Evolutionary conservation across 2,329 filamentous ascomycete genomes (phyloP).

Genomic region (Penicillium palitans): DNA sequence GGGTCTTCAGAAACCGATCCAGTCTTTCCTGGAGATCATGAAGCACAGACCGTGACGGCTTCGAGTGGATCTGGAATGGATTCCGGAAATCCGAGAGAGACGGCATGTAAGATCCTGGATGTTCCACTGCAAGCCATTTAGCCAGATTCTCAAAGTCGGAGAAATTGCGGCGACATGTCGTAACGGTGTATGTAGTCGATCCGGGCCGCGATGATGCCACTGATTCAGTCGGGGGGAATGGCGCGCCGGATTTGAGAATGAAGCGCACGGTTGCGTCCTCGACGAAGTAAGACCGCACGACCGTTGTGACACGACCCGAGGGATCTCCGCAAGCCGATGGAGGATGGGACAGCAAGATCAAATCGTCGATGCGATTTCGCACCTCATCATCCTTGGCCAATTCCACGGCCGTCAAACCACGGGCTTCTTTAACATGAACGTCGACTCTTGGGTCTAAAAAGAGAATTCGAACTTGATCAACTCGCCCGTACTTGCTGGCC

Average conservation of each 20-base stretch:
- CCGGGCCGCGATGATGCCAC: conserved; percentile 40
- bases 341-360: conserved; percentile 76
- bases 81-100: conserved; percentile 74
- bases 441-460: conserved; percentile 89
- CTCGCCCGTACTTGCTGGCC: conserved; percentile 93
- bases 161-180: conserved; percentile 84
- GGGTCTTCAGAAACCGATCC: conserved; percentile 82
- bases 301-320: conserved; percentile 83
- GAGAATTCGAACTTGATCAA: conserved; percentile 85
- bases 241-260: conserved; percentile 90
- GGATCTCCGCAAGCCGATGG: conserved; percentile 53
- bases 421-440: conserved; percentile 74
- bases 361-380: conserved; percentile 91
- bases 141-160: conserved; percentile 89
- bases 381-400: conserved; percentile 98
- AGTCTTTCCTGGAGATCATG: conserved; percentile 84
- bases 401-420: conserved; percentile 91
- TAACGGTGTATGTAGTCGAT: conserved; percentile 81
- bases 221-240: conserved; percentile 47
- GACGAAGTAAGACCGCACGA: conserved; percentile 94
- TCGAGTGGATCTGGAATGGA: conserved; percentile 89
- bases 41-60: conserved; percentile 81
- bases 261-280: conserved; percentile 93
- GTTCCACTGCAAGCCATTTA: conserved; percentile 79
- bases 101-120: conserved; percentile 94